These are phyloP conservation scores for Plasmodium relictum DNA, from an alignment of 169 alveolate genomes.

Conservation along the genomic window DNA sequence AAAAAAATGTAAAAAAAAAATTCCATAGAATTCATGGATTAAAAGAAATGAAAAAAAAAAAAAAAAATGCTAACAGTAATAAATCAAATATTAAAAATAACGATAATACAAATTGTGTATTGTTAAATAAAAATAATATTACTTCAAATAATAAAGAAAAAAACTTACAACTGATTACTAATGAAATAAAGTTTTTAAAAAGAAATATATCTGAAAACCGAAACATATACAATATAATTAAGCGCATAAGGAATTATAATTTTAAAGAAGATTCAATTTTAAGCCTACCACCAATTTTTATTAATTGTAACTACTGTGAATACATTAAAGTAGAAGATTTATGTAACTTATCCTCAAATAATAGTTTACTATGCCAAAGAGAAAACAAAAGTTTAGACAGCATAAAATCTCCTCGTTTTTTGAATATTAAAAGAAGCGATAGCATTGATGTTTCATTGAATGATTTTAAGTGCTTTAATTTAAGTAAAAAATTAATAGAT, in stretches of 20 bases:
- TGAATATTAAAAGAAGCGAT: constrained; percentile 60
- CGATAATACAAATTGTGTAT: constrained; percentile 10
- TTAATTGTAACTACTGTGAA: constrained; percentile 40
- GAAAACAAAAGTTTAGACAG: constrained; percentile 25
- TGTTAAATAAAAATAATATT: constrained; percentile 11
- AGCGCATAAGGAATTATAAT: constrained; percentile 44
- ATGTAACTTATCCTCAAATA: constrained; percentile 38
- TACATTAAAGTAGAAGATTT: constrained; percentile 63
- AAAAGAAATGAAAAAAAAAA: constrained; percentile 77
- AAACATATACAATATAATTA: constrained; percentile 65
- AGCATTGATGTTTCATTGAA: constrained; percentile 12
- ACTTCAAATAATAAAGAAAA: constrained; percentile 38
- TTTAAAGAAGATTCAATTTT: constrained; percentile 76
- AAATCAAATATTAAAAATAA: constrained; percentile 42
- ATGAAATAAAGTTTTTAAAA: constrained; percentile 68
- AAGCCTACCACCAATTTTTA: constrained; percentile 71
- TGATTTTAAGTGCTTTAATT: constrained; percentile 39
- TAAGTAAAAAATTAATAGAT: constrained; percentile 37
- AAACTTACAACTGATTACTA: constrained; percentile 61
- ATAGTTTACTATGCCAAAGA: constrained; percentile 18
- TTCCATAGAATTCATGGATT: constrained; percentile 74
- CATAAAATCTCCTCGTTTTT: constrained; percentile 10
- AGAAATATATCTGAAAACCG: constrained; percentile 48
- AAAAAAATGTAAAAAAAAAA: constrained; percentile 35
- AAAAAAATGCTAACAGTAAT: constrained; percentile 29